These are phyloP conservation scores for Olyra latifolia DNA, from an alignment of 176 grass and related monocot species.

Conservation along the genomic window DNA sequence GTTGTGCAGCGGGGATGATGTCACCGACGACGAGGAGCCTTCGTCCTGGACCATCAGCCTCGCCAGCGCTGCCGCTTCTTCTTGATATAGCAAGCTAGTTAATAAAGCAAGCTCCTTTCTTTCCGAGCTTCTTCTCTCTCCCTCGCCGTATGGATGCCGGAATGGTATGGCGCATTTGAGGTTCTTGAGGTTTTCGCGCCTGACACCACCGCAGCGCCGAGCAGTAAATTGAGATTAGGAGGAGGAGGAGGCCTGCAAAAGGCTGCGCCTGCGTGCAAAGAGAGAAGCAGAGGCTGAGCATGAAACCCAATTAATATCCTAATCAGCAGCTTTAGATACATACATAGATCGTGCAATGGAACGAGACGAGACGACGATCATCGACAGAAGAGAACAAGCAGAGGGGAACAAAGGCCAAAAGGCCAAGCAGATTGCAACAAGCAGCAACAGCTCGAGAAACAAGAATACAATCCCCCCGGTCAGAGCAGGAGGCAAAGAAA, in stretches of 20 bases:
- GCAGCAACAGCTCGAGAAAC: constrained; percentile 26
- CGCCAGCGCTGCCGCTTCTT: not conserved
- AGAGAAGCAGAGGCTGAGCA: not conserved
- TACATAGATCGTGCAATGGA: not conserved
- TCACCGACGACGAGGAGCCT: constrained; percentile 69
- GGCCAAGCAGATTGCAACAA: constrained; percentile 41
- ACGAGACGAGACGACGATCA: not conserved
- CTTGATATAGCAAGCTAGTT: not conserved
- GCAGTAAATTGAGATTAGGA: constrained; percentile 6
- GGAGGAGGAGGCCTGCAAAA: constrained; percentile 28
- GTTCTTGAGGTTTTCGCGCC: not conserved
- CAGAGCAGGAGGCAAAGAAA: not conserved
- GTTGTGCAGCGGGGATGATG: constrained; percentile 72
- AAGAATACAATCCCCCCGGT: constrained; percentile 26
- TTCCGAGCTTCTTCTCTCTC: not conserved
- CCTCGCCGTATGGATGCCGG: not conserved
- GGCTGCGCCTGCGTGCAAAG: not conserved
- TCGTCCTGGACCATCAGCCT: constrained; percentile 73
- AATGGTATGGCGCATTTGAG: constrained; percentile 25
- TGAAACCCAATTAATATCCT: constrained; percentile 18
- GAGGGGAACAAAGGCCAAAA: constrained; percentile 22
- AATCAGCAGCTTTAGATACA: not conserved
- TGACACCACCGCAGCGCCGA: not conserved
- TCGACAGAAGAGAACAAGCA: not conserved
- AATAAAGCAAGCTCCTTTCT: not conserved